phyloP scores from a whole-genome alignment of 495 filamentous ascomycete species.

The Penicillium pulvis region DNA sequence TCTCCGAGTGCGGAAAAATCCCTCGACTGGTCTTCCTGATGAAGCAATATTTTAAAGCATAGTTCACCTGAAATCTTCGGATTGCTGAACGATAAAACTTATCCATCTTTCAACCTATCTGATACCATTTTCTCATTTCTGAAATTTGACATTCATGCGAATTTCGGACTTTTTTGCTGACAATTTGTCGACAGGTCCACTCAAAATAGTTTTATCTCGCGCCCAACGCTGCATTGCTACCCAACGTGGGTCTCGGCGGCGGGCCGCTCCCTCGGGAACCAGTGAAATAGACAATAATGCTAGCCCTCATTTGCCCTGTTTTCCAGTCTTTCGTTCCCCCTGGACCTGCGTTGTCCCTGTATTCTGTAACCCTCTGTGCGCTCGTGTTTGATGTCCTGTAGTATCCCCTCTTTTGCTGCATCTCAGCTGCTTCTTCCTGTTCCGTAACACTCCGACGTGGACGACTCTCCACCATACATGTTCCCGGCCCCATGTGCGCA shows the following conservation, averaged over 20 bases:
- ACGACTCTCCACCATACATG: slow-evolving; percentile 21
- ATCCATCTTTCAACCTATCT: slow-evolving; percentile 53
- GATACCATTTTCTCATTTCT: slow-evolving; percentile 16
- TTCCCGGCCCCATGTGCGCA: slow-evolving; percentile 14
- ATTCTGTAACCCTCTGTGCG: slow-evolving; percentile 1
- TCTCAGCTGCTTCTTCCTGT: slow-evolving; percentile 1
- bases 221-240: slow-evolving; percentile 43
- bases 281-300: slow-evolving; percentile 8
- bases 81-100: slow-evolving; percentile 50
- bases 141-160: slow-evolving; percentile 13
- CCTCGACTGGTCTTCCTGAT: slow-evolving; percentile 35
- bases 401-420: background rate
- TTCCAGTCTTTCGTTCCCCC: slow-evolving; percentile 5
- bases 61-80: slow-evolving; percentile 56
- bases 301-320: slow-evolving; percentile 8
- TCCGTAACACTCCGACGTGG: slow-evolving; percentile 25
- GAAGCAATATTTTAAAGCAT: slow-evolving; percentile 50
- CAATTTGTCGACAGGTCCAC: slow-evolving; percentile 6
- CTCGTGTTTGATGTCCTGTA: background rate
- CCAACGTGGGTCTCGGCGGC: slow-evolving; percentile 42
- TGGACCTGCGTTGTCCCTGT: background rate
- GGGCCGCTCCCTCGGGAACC: slow-evolving; percentile 20
- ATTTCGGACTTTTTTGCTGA: slow-evolving; percentile 7
- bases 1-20: background rate
- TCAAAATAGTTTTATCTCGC: background rate